These are phyloP conservation scores for Dianthus caryophyllus DNA, from an alignment of 148 eudicot species.

Conservation along the genomic window DNA sequence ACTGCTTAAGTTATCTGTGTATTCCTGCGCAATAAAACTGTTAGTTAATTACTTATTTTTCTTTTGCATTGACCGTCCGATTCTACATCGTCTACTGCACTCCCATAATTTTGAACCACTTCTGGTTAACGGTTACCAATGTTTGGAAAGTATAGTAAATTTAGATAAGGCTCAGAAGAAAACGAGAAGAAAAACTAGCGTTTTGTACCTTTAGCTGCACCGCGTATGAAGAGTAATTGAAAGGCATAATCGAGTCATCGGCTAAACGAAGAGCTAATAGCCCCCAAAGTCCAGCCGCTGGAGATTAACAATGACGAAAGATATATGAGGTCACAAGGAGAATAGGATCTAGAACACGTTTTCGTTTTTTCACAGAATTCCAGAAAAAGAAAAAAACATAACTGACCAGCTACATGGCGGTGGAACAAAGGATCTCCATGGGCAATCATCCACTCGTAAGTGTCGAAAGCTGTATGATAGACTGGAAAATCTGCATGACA, in stretches of 20 bases:
- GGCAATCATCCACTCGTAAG: conserved; percentile 74
- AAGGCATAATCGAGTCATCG: conserved; percentile 76
- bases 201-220: conserved; percentile 71
- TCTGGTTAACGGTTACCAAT: too few relatives aligned
- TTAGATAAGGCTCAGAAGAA: too few relatives aligned
- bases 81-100: too few relatives aligned
- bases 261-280: conserved; percentile 86
- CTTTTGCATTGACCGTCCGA: too few relatives aligned
- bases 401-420: conserved; percentile 80
- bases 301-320: conserved; percentile 12
- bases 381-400: neutral
- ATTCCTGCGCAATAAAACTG: conserved; percentile 35
- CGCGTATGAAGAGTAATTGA: conserved; percentile 68
- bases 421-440: conserved; percentile 83
- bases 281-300: conserved; percentile 85
- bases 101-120: too few relatives aligned
- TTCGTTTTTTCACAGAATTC: neutral
- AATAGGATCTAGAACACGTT: neutral
- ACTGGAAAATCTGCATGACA: conserved; percentile 82
- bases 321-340: conserved; percentile 9
- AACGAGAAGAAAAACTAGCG: neutral
- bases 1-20: conserved; percentile 40
- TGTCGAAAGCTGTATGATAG: conserved; percentile 90
- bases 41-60: neutral
- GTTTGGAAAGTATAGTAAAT: too few relatives aligned